Base-by-base conservation (phyloP, 73 alveolate species). In the Paramecium biaurelia region DNA sequence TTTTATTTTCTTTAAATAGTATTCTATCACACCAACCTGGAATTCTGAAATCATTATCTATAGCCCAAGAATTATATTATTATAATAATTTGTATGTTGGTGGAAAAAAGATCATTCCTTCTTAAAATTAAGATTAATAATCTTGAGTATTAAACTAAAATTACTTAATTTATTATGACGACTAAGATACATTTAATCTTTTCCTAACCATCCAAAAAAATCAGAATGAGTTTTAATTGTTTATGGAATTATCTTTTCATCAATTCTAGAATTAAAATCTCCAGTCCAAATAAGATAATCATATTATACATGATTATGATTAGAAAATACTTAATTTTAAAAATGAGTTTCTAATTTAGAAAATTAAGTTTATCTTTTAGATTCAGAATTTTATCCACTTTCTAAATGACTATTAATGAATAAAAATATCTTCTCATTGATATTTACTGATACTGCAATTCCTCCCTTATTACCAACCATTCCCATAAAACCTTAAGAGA, bases 11-110 rank as follows among this genome's bases (percentile, higher is more conserved):
- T 82, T 97, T 84, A 82, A 92, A 93, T 21, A 98, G 74, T 56
- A 98, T 96, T 70, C 99, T 92, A 72, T 98, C 99, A 8, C 98
- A 95, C 99, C 99, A 98, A 9, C 99, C 99, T 0, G 99, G 99
- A 1, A 92, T 89, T 85, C 99, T 89, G 43, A 92, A 92, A 37
- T 85, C 93, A 7, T 67, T 76, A 35, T 95, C 93, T n/a, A 63
- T 79, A 0, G 87, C 94, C 93, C 95, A 98, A n/a, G 92, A 86
- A 86, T 95, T 96, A 8, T 92, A 85, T 4, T 93, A 93, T 32
- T 95, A 96, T 9, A 67, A 42, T 37, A 96, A 85, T 86, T 97
- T 97, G 86, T 97, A 98, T 21, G 99, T 97, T 12, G 99, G 99
- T 37, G 96, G 96, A 96, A 98, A 98, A 79, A 85, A 85, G 6